Evolutionary conservation across 1,139 yeast species (phyloP), one percentile per base, ranked within the genome.

Genomic region (Magnusiomyces clavatus): DNA sequence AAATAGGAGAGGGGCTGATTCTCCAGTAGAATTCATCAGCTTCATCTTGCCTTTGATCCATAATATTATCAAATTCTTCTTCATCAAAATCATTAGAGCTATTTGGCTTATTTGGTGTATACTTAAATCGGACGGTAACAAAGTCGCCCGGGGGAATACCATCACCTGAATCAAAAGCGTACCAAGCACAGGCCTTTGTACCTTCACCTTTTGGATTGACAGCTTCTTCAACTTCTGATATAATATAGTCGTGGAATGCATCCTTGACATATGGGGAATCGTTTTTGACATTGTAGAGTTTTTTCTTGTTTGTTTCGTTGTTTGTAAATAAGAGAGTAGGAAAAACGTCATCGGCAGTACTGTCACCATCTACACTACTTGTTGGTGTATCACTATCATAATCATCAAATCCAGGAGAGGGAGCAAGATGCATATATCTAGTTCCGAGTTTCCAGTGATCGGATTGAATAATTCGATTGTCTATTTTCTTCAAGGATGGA

Each of bases 11-110:
- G 6, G 97, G 97, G 17, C 92, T 78, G 47, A 90, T 79, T 65
- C 86, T 82, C 89, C 94, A 88, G 71, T 89, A 90, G 68, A 90
- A 90, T 47, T 89, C 92, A 64, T 90, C 96, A 10, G 97, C 97
- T 63, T 90, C 97, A 56, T 81, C 85, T 62, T 83, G 86, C 64
- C 97, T 82, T 54, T 80, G 75, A 44, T 81, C 82, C 61, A 90
- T 81, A n/a, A 81, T 69, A 41, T 76, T 70, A 68, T 90, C 97
- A 62, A 88, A 83, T 49, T 76, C 81, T 58, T 81, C 84, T 67
- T 87, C 96, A 66, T 87, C 90, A 54, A 86, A 73, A 8, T 58
- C 62, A 17, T 49, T 60, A 20, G 46, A 56, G 41, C 50, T 48
- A n/a, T 78, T 81, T 41, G 76, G 71, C 46, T 68, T 63, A 17